Conservation (phyloP, 2,329 filamentous ascomycete species). For the Aspergillus sp. region DNA sequence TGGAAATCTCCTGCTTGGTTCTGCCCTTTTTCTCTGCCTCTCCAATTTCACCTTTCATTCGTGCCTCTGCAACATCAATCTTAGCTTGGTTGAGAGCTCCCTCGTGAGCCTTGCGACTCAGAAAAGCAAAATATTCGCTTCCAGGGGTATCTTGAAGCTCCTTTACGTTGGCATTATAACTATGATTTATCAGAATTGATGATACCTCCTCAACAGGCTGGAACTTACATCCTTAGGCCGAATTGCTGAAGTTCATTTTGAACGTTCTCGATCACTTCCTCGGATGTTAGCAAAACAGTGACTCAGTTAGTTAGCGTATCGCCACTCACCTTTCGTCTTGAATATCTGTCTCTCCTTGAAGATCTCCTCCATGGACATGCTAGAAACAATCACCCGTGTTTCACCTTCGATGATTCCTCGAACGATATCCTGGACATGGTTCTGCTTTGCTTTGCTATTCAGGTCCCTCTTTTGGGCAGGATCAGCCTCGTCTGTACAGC, state of each 20-base stretch:
- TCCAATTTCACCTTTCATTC: slow-evolving; percentile 61
- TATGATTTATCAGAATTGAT: slow-evolving; percentile 22
- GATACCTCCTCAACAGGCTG: background rate
- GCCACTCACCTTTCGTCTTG: slow-evolving; percentile 64
- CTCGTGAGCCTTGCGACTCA: slow-evolving; percentile 81
- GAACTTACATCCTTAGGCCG: slow-evolving; percentile 66
- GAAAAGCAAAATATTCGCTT: slow-evolving; percentile 79
- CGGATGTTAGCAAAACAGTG: background rate
- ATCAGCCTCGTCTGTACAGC: slow-evolving; percentile 51
- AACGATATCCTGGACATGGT: slow-evolving; percentile 80
- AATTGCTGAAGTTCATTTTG: slow-evolving; percentile 79
- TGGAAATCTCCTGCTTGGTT: slow-evolving; percentile 82
- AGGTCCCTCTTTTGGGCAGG: slow-evolving; percentile 36
- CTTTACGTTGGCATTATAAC: slow-evolving; percentile 76
- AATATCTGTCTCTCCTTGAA: slow-evolving; percentile 76
- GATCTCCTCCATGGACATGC: slow-evolving; percentile 92
- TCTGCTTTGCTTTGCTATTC: slow-evolving; percentile 50
- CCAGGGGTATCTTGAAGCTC: slow-evolving; percentile 81
- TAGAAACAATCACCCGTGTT: slow-evolving; percentile 77
- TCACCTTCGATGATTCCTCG: slow-evolving; percentile 90
- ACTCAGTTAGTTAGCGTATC: background rate
- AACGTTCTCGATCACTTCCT: slow-evolving; percentile 67
- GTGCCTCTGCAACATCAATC: slow-evolving; percentile 60
- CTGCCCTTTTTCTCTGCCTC: slow-evolving; percentile 77
- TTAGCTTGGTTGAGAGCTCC: slow-evolving; percentile 79